Evolutionary conservation across 2,329 filamentous ascomycete species (phyloP).

Genomic region (Paramyrothecium roridum): DNA sequence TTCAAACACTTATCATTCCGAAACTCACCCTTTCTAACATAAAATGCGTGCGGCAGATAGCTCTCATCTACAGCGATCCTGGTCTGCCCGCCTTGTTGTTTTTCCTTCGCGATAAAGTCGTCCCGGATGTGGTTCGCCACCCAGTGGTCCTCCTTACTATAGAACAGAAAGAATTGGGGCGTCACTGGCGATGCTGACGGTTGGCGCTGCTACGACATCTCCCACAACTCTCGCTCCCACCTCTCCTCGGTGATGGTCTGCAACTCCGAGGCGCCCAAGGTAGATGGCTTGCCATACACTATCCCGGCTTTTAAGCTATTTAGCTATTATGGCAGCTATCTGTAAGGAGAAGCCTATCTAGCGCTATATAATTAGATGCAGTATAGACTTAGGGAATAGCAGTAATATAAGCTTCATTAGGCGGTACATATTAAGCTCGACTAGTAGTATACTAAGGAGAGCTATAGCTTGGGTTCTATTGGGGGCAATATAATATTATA

Average conservation of each 20-base stretch:
- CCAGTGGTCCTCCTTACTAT: conserved; percentile 60
- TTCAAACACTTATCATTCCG: too few species aligned
- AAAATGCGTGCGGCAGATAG: conserved; percentile 59
- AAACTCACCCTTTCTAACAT: conserved; percentile 37
- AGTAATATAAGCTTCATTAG: conserved; percentile 39
- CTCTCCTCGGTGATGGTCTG: conserved; percentile 52
- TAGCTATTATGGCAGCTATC: conserved; percentile 46
- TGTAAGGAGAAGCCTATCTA: conserved; percentile 45
- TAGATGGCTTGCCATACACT: conserved; percentile 59
- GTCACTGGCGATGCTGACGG: background rate
- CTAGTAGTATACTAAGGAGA: conserved; percentile 36
- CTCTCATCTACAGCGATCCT: conserved; percentile 53
- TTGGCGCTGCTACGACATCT: background rate
- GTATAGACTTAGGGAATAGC: conserved; percentile 32
- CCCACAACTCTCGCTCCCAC: conserved; percentile 60
- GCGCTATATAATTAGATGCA: conserved; percentile 39
- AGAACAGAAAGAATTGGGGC: conserved; percentile 58
- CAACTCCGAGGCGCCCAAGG: conserved; percentile 59
- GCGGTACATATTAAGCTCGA: conserved; percentile 36
- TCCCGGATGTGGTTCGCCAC: conserved; percentile 55
- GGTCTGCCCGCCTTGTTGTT: conserved; percentile 36
- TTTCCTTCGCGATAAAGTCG: conserved; percentile 46
- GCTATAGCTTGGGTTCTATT: conserved; percentile 45
- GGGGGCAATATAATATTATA: conserved; percentile 64
- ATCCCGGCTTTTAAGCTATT: conserved; percentile 53